Evolutionary conservation across 495 filamentous ascomycete species (phyloP).

Genomic region (Endocarpon pusillum): DNA sequence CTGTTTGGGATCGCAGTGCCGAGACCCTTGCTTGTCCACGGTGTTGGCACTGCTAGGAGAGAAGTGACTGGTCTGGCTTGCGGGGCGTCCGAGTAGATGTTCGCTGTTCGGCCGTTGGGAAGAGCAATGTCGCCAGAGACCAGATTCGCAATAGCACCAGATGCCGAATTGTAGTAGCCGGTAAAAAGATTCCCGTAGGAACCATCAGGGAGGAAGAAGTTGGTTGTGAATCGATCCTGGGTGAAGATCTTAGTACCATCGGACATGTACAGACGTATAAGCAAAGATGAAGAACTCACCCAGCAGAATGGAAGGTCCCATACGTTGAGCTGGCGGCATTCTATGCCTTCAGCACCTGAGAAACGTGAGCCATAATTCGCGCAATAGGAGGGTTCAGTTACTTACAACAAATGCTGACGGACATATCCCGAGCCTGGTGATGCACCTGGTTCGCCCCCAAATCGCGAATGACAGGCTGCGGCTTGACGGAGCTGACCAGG

Average conservation of each 20-base stretch:
- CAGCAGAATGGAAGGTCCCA: slow-evolving; percentile 20
- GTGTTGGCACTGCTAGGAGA: neutral
- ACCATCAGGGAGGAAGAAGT: slow-evolving; percentile 23
- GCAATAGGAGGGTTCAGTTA: too few relatives aligned
- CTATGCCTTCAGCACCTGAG: slow-evolving; percentile 11
- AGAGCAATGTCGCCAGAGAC: slow-evolving; percentile 20
- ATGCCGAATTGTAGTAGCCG: slow-evolving; percentile 15
- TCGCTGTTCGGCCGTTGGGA: slow-evolving; percentile 15
- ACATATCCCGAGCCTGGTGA: too few relatives aligned
- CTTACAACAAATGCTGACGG: too few relatives aligned
- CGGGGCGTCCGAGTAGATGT: slow-evolving; percentile 18
- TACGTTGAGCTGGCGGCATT: slow-evolving; percentile 15
- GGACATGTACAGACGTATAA: slow-evolving; percentile 6
- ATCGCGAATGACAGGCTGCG: too few relatives aligned
- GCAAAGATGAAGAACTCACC: slow-evolving; percentile 3
- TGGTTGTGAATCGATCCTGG: slow-evolving; percentile 26
- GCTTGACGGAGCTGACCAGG: too few relatives aligned
- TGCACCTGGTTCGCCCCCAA: too few relatives aligned
- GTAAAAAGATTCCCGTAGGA: slow-evolving; percentile 19
- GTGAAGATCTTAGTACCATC: slow-evolving; percentile 8
- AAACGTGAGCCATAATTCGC: too few relatives aligned
- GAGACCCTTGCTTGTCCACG: slow-evolving; percentile 15
- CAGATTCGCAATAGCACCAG: slow-evolving; percentile 18
- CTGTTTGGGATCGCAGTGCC: slow-evolving; percentile 19
- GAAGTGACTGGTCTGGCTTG: slow-evolving; percentile 20